phyloP scores from a whole-genome alignment of 1,139 yeast species.

The Diutina ranongensis region DNA sequence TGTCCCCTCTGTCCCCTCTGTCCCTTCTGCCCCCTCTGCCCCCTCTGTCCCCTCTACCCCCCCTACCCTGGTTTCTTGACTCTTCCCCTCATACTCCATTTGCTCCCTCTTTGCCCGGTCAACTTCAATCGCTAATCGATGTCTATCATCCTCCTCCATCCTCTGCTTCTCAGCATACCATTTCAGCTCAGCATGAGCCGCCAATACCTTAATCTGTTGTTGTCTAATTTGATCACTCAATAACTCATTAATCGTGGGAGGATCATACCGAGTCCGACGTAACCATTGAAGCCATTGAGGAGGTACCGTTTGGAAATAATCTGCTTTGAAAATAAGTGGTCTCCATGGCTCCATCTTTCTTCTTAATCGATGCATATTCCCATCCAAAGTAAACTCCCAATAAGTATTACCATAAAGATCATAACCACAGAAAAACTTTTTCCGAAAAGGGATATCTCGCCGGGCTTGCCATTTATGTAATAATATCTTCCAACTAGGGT shows the following conservation, averaged over 20 bases:
- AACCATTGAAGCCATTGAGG: conserved; percentile 84
- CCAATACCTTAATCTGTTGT: conserved; percentile 40
- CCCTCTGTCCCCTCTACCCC: background rate
- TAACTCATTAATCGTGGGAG: conserved; percentile 57
- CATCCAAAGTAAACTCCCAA: conserved; percentile 64
- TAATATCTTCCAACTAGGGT: conserved; percentile 31
- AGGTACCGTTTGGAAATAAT: conserved; percentile 39
- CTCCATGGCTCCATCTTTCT: conserved; percentile 38
- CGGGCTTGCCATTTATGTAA: conserved; percentile 51
- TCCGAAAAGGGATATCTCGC: conserved; percentile 54
- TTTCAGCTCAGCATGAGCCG: conserved; percentile 47
- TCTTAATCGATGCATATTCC: conserved; percentile 32
- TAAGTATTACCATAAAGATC: conserved; percentile 75
- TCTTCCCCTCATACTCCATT: background rate
- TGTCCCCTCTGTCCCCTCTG: too few relatives aligned
- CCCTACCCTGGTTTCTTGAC: background rate
- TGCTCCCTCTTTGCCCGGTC: background rate
- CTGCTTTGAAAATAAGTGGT: conserved; percentile 31
- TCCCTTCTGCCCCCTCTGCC: background rate
- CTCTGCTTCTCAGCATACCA: conserved; percentile 85
- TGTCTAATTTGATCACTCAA: conserved; percentile 47
- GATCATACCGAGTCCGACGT: conserved; percentile 43
- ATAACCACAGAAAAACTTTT: conserved; percentile 50
- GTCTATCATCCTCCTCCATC: conserved; percentile 56
- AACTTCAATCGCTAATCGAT: conserved; percentile 14